A percentile compares a stretch with the other conserved stretches of the same genome.
Conservation (phyloP, 257 asterid species). For the Orobanche coerulescens region DNA sequence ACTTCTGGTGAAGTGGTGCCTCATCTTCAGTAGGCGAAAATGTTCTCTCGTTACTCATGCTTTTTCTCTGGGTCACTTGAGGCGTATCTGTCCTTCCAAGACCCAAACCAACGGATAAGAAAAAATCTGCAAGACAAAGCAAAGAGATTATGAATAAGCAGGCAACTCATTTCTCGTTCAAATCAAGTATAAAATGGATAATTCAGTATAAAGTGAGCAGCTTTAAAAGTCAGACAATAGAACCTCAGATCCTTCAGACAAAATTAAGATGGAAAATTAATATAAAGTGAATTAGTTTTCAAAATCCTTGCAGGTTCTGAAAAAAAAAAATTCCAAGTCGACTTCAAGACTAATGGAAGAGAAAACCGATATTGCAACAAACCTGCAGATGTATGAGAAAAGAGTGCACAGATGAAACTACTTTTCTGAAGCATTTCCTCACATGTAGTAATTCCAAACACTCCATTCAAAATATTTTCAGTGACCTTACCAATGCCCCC, state of each 20-base stretch:
- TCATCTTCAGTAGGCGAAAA: slow-evolving; percentile 74
- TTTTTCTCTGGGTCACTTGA: slow-evolving; percentile 53
- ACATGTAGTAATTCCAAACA: slow-evolving; percentile 69
- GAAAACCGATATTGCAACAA: slow-evolving; percentile 17
- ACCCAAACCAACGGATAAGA: slow-evolving; percentile 84
- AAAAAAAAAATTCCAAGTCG: neutral
- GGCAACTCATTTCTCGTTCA: too few relatives aligned
- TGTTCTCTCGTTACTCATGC: slow-evolving; percentile 90
- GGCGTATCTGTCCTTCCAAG: slow-evolving; percentile 86
- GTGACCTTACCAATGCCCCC: slow-evolving; percentile 98
- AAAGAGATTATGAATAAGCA: too few relatives aligned
- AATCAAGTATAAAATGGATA: too few relatives aligned
- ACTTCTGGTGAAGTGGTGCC: slow-evolving; percentile 48
- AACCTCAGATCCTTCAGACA: neutral
- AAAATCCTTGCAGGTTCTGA: neutral
- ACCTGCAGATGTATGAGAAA: slow-evolving; percentile 92
- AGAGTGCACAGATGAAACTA: slow-evolving; percentile 66
- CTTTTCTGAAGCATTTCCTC: slow-evolving; percentile 79
- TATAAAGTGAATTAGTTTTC: neutral
- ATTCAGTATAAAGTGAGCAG: neutral
- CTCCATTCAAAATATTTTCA: slow-evolving; percentile 71
- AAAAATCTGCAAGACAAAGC: slow-evolving; percentile 59
- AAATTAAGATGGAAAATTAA: neutral
- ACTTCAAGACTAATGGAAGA: slow-evolving; percentile 10
- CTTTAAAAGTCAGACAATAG: neutral